phyloP scores from a whole-genome alignment of 495 filamentous ascomycete genomes.

The Cetradonia linearis region DNA sequence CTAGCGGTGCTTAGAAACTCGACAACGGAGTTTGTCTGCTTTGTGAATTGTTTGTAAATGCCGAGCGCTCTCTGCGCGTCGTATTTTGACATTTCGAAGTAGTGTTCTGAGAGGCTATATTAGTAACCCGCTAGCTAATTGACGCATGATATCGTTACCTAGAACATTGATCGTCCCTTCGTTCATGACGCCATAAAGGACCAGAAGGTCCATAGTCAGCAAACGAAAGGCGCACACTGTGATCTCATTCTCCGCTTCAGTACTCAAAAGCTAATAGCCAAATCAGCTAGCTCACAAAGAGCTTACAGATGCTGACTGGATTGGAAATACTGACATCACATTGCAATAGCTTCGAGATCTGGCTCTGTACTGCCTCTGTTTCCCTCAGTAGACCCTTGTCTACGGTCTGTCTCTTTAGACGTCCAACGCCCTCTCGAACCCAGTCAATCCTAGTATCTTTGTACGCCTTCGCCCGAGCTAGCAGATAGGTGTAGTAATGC shows the following conservation, averaged over 20 bases:
- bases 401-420: conserved; percentile 75
- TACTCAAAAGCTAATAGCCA: conserved; percentile 59
- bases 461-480: conserved; percentile 71
- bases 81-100: conserved; percentile 93
- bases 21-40: conserved; percentile 86
- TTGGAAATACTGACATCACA: conserved; percentile 60
- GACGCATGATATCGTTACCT: conserved; percentile 43
- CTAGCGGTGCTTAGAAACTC: conserved; percentile 79
- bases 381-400: conserved; percentile 91
- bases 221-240: conserved; percentile 91
- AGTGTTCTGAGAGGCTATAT: conserved; percentile 56
- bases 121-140: neutral
- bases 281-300: neutral
- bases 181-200: conserved; percentile 89
- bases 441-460: conserved; percentile 79
- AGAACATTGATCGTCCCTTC: conserved; percentile 97
- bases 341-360: conserved; percentile 73
- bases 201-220: conserved; percentile 80
- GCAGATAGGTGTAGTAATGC: conserved; percentile 79
- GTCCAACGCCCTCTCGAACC: conserved; percentile 71
- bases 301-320: neutral
- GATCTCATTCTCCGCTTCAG: conserved; percentile 94
- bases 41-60: conserved; percentile 89
- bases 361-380: conserved; percentile 82
- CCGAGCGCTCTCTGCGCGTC: conserved; percentile 86